phyloP scores from a whole-genome alignment of 805 yeast species.

The Cyberlindnera mississippiensis region DNA sequence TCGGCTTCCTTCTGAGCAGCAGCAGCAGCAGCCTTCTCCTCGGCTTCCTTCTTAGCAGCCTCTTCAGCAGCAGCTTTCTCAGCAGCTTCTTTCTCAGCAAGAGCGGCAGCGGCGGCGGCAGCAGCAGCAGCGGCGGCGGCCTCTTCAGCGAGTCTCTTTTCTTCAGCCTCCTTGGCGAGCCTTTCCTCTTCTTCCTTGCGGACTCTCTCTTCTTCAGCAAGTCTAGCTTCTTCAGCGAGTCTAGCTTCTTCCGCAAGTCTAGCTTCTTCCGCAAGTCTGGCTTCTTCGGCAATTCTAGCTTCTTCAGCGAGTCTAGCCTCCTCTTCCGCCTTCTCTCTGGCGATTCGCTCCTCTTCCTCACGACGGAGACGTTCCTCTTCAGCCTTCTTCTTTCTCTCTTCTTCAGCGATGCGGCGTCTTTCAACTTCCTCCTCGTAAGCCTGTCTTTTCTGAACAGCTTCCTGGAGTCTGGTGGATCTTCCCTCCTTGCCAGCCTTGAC shows the following conservation, averaged over 20 bases:
- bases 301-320: conserved; percentile 16
- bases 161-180: conserved; percentile 6
- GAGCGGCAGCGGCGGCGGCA: conserved; percentile 5
- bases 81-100: conserved; percentile 7
- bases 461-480: conserved; percentile 23
- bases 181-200: conserved; percentile 4
- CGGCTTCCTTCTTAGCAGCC: not conserved
- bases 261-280: conserved; percentile 1
- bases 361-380: conserved; percentile 17
- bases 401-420: conserved; percentile 9
- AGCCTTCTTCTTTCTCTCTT: conserved; percentile 13
- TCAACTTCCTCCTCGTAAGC: conserved; percentile 18
- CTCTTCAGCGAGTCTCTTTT: conserved; percentile 1
- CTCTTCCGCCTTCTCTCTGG: conserved; percentile 9
- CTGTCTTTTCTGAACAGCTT: conserved; percentile 25
- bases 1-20: conserved; percentile 3
- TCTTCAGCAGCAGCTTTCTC: conserved; percentile 5
- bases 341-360: conserved; percentile 14
- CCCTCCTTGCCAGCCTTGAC: conserved; percentile 19
- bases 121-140: conserved; percentile 8
- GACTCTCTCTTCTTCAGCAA: conserved; percentile 9
- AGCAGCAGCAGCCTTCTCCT: conserved; percentile 4
- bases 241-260: conserved; percentile 2
- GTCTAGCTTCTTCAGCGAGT: conserved; percentile 10
- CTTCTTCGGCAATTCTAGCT: conserved; percentile 17